Evolutionary conservation across 2,329 filamentous ascomycete genomes (phyloP).

Genomic region (Paracoccidioides brasiliensis): DNA sequence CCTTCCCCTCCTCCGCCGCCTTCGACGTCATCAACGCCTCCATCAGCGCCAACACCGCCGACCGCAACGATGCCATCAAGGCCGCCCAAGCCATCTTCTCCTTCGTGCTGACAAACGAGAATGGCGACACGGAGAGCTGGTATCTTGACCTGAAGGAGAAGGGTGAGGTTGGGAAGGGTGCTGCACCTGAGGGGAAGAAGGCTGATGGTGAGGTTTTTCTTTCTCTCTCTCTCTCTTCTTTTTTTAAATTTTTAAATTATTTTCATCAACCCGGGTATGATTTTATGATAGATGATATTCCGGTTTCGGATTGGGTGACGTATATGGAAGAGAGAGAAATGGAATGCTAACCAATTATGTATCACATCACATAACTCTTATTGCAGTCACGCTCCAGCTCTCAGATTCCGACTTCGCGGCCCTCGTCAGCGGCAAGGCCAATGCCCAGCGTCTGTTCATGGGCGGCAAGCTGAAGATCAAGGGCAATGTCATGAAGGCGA

Average conservation of each 20-base stretch:
- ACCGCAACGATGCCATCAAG: conserved; percentile 79
- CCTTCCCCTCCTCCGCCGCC: conserved; percentile 78
- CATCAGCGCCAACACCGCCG: conserved; percentile 54
- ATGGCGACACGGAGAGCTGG: conserved; percentile 73
- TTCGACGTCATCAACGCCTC: conserved; percentile 77
- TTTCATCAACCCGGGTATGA: neutral
- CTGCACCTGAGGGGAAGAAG: conserved; percentile 56
- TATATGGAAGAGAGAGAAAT: neutral
- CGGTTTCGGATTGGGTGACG: neutral
- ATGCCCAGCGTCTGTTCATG: conserved; percentile 95
- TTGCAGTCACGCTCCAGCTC: conserved; percentile 65
- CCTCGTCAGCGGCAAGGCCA: conserved; percentile 74
- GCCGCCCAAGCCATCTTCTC: conserved; percentile 76
- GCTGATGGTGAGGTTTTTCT: conserved; percentile 53
- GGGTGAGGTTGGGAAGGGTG: conserved; percentile 66
- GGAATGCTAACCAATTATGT: neutral
- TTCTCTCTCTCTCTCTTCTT: neutral
- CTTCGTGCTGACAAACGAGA: conserved; percentile 82
- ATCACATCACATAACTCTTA: neutral
- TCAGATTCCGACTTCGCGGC: conserved; percentile 77
- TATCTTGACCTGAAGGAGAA: conserved; percentile 90
- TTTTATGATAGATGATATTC: no score
- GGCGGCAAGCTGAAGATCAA: conserved; percentile 96
- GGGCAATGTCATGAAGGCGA: conserved; percentile 96
- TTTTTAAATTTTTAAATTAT: no score